phyloP scores from a whole-genome alignment of 352 stramenopile species.

The Phytopythium chamaehyphon region DNA sequence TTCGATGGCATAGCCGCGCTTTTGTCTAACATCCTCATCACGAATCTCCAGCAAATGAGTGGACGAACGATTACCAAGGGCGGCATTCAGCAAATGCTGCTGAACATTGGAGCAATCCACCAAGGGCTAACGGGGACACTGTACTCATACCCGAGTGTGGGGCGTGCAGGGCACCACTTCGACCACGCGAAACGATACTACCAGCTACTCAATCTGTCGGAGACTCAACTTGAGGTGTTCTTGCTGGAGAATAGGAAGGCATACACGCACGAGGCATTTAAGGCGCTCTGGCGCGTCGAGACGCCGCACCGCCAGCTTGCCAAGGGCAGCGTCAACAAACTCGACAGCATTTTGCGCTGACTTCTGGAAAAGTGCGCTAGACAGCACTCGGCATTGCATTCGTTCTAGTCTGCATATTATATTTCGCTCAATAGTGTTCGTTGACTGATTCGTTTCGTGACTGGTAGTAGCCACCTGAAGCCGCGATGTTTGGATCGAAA shows the following conservation, averaged over 20 bases:
- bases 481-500: slow-evolving; percentile 38
- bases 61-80: slow-evolving; percentile 57
- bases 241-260: slow-evolving; percentile 66
- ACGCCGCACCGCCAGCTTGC: slow-evolving; percentile 65
- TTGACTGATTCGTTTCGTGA: slow-evolving; percentile 35
- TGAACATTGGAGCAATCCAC: slow-evolving; percentile 73
- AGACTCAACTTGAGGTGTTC: slow-evolving; percentile 79
- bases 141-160: slow-evolving; percentile 61
- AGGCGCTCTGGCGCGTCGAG: slow-evolving; percentile 71
- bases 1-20: slow-evolving; percentile 73
- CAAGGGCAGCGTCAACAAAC: slow-evolving; percentile 79
- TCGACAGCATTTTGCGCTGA: slow-evolving; percentile 76
- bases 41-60: slow-evolving; percentile 59
- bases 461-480: slow-evolving; percentile 37
- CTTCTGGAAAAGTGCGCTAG: background rate
- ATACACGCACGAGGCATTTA: slow-evolving; percentile 57
- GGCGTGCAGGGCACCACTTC: slow-evolving; percentile 50
- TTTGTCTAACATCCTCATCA: slow-evolving; percentile 58
- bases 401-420: background rate
- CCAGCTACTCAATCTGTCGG: slow-evolving; percentile 60
- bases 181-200: slow-evolving; percentile 79
- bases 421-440: slow-evolving; percentile 20
- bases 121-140: slow-evolving; percentile 67
- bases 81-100: slow-evolving; percentile 76
- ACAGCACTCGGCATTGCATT: no score